phyloP scores from a whole-genome alignment of 345 rosid genomes.

The Trapa incisa region DNA sequence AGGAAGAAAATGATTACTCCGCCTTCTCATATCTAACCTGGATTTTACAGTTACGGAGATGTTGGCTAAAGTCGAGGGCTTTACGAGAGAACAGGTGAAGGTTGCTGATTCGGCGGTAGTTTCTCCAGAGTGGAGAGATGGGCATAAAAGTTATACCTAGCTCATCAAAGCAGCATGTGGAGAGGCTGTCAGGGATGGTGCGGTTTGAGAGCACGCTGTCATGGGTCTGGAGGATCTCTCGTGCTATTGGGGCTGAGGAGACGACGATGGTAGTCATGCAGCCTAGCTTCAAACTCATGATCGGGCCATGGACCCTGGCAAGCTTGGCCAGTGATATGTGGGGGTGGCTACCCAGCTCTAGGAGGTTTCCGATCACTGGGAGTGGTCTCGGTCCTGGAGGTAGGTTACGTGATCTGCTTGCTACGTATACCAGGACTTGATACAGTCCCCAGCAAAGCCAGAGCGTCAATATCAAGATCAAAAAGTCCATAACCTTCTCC shows the following conservation, averaged over 20 bases:
- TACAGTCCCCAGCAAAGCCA: not conserved
- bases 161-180: slow-evolving; percentile 1
- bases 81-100: slow-evolving; percentile 9
- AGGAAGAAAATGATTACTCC: no score
- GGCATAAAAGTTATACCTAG: slow-evolving; percentile 10
- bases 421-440: not conserved
- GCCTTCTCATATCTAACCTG: not conserved
- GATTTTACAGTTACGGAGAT: slow-evolving; percentile 7
- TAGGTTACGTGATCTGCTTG: not conserved
- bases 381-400: slow-evolving; percentile 22
- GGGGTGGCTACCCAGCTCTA: slow-evolving; percentile 12
- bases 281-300: slow-evolving; percentile 18
- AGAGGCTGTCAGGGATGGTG: slow-evolving; percentile 6
- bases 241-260: slow-evolving; percentile 12
- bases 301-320: slow-evolving; percentile 18
- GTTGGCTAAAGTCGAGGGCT: slow-evolving; percentile 12
- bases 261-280: slow-evolving; percentile 12
- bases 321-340: slow-evolving; percentile 13
- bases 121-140: slow-evolving; percentile 13
- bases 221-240: slow-evolving; percentile 18
- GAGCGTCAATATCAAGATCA: slow-evolving; percentile 1
- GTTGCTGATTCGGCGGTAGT: slow-evolving; percentile 14
- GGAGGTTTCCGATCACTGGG: slow-evolving; percentile 21
- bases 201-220: slow-evolving; percentile 10
- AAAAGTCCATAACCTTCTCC: not conserved